A percentile compares a stretch with the other conserved stretches of the same genome.
These are phyloP conservation scores for Cladophialophora chaetospira DNA, from an alignment of 2,329 filamentous ascomycete genomes.

Conservation along the genomic window DNA sequence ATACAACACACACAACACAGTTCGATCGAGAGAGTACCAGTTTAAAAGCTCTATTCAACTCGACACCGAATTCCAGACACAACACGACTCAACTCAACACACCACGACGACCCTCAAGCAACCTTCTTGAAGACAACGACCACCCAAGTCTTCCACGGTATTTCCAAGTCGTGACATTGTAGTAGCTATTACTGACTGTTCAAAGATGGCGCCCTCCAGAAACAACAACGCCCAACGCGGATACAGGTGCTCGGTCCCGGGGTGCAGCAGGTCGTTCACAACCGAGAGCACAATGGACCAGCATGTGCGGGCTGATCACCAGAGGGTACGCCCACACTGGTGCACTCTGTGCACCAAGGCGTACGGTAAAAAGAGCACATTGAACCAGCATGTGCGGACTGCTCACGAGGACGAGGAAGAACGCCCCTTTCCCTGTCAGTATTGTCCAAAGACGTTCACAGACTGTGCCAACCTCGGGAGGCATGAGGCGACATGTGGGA, in stretches of 20 bases:
- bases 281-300: background rate
- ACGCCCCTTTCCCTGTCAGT: too few relatives aligned
- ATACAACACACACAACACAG: background rate
- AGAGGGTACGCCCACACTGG: too few relatives aligned
- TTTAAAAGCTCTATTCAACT: constrained; percentile 1
- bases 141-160: background rate
- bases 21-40: background rate
- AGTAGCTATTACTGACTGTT: background rate
- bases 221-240: background rate
- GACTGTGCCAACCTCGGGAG: background rate
- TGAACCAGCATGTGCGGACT: background rate
- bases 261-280: background rate
- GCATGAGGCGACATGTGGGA: background rate
- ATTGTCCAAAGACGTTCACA: background rate
- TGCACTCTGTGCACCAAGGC: too few relatives aligned
- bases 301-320: background rate
- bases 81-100: background rate
- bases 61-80: background rate
- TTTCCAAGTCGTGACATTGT: background rate
- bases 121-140: background rate
- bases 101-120: too few relatives aligned
- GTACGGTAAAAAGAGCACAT: background rate
- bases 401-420: too few relatives aligned
- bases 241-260: background rate
- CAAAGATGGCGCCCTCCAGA: background rate